Evolutionary conservation across 2,329 filamentous ascomycete species (phyloP), one percentile per base, ranked within the genome.

Genomic region (Neospermospora avenae): DNA sequence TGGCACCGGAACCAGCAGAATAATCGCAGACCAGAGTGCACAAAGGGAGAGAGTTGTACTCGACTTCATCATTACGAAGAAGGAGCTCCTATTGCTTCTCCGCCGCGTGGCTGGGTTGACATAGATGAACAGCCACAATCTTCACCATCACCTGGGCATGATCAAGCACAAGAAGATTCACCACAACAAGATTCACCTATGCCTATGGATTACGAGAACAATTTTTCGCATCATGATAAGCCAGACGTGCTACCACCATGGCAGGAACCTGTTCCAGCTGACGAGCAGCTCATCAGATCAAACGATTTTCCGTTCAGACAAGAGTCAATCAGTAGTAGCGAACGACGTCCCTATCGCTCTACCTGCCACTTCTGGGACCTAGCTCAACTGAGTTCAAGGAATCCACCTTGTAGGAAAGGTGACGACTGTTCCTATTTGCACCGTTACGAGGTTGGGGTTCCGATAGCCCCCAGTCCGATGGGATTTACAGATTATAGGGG

Each of bases 321-420:
- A n/a, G 31, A 51, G 16, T 31, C 48, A 5, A 14, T 18, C 14
- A 16, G 14, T 2, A n/a, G 28, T 24, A 10, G 31, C 14, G 48
- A 51, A 35, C 20, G n/a, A 37, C 48, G 48, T 18, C 48, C 52
- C 16, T 28, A 16, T 35, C 24, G 31, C 18, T 34, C 49, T 11
- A 37, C 46, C 31, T 65, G 63, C 58, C 63, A 44, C 18, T 64
- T 55, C 39, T 66, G 62, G 62, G 55, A 63, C 44, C 54, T 35
- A 34, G 22, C 44, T 22, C 35, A 48, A 25, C 53, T 45, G 1
- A 48, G 46, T 10, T n/a, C 48, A 3, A 31, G 24, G 16, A 13
- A 48, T n/a, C 14, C 45, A 24, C 11, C 20, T 14, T 60, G 60
- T 25, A 46, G 13, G 14, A 14, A 39, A 16, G 57, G 57, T 28